Base-by-base conservation (phyloP, 192 early-diverging fungal species). In the Thoreauomyces humboldtii region DNA sequence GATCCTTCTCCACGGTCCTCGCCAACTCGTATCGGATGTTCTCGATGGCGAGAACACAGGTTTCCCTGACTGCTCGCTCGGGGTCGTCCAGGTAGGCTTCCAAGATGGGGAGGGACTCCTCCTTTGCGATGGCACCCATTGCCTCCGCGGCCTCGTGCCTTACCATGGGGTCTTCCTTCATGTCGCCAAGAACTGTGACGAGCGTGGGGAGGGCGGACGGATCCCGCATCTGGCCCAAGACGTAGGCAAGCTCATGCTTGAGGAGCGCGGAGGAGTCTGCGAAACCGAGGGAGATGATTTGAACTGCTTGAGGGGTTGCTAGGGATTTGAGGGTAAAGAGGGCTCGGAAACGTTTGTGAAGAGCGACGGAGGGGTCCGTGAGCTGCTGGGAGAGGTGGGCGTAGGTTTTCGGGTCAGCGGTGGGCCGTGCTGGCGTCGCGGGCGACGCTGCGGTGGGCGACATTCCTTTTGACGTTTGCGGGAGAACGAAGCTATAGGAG, bases 141-240 rank as follows among this genome's bases (percentile, higher is more conserved):
- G 96, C 94, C 75, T 98, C 96, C 9, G 93, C 96, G 24, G 95
- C 93, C 77, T 98, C 96, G 71, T 98, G 96, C 4, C 96, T 84
- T 47, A 97, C 95, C 96, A 98, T 98, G 34, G 88, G 87, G 65
- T 94, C 90, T 66, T 95, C 84, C 17, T 72, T 64, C 53, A 67
- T 72, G 42, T 85, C 69, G n/a, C 74, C 80, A 61, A 98, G 77
- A 9, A 95, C 90, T 25, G 63, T 58, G 38, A 72, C 63, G 4
- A 98, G 79, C 17, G 81, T 74, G 0, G 79, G 78, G 41, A 93
- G 87, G 14, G 96, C 94, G 11, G 79, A 71, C 19, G 78, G 77
- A 70, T 92, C 91, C 66, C 87, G 83, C 86, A 94, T 97, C 78
- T 98, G 96, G 61, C 96, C 96, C 38, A 98, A 73, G 51, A 91